A percentile compares a stretch with the other conserved stretches of the same genome.
phyloP scores from a whole-genome alignment of 495 filamentous ascomycete genomes.

The Penicillium salamii region DNA sequence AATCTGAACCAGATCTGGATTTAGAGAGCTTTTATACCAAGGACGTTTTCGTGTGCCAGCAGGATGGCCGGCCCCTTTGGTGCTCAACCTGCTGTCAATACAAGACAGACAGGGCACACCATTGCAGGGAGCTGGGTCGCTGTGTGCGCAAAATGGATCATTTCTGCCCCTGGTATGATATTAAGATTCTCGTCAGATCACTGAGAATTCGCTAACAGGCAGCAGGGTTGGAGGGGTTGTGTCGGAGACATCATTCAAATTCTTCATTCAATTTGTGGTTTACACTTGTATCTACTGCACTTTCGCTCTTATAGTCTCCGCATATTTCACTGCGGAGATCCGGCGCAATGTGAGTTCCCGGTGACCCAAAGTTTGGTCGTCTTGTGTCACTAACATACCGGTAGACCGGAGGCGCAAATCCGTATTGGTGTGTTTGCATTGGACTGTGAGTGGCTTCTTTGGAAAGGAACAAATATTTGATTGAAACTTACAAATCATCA shows the following conservation, averaged over 20 bases:
- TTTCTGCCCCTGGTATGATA: constrained; percentile 77
- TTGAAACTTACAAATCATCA: constrained; percentile 20
- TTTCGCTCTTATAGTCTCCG: constrained; percentile 59
- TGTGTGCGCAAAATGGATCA: constrained; percentile 92
- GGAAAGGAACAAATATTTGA: not conserved
- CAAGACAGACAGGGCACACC: constrained; percentile 82
- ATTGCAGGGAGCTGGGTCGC: constrained; percentile 74
- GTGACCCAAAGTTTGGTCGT: no score
- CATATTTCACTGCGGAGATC: constrained; percentile 52
- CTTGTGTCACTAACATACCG: constrained; percentile 13
- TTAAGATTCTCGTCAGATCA: not conserved
- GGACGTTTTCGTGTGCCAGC: constrained; percentile 77
- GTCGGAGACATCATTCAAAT: constrained; percentile 81
- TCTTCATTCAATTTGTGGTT: constrained; percentile 79
- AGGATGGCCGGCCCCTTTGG: constrained; percentile 75
- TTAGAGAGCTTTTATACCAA: constrained; percentile 67
- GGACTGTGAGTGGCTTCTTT: constrained; percentile 46
- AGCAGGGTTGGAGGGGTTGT: constrained; percentile 80
- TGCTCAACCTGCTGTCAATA: constrained; percentile 76
- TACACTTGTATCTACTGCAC: constrained; percentile 68
- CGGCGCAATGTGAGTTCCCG: constrained; percentile 32
- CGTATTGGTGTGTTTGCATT: constrained; percentile 54
- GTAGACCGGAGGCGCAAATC: constrained; percentile 37
- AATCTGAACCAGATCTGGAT: constrained; percentile 27
- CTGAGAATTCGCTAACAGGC: constrained; percentile 12